Percentiles rank a stretch among this genome's conserved stretches.
Evolutionary conservation across 2,329 filamentous ascomycete genomes (phyloP).

Genomic region (Penicillium griseofulvum): DNA sequence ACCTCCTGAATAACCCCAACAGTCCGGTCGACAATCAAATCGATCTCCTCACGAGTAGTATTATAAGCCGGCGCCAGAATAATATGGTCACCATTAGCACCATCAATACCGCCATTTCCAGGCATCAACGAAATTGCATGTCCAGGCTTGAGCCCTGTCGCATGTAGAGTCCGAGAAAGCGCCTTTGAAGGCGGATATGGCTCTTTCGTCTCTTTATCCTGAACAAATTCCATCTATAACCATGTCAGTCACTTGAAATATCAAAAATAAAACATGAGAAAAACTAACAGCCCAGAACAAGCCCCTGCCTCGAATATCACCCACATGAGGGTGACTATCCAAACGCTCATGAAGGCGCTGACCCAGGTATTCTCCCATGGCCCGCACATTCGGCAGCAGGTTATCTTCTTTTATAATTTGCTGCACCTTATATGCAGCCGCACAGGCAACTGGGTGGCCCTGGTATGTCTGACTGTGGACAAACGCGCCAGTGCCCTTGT

Average conservation of each 20-base stretch:
- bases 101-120: conserved; percentile 52
- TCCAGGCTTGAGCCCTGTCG: conserved; percentile 40
- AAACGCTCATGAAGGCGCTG: conserved; percentile 45
- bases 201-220: conserved; percentile 50
- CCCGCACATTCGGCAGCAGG: conserved; percentile 45
- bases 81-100: conserved; percentile 53
- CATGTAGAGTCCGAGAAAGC: conserved; percentile 48
- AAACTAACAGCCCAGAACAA: conserved; percentile 54
- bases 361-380: conserved; percentile 31
- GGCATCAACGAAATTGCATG: conserved; percentile 53
- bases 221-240: conserved; percentile 54
- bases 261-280: background rate
- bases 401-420: conserved; percentile 51
- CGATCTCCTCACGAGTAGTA: conserved; percentile 48
- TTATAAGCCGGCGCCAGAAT: conserved; percentile 56
- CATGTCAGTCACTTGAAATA: conserved; percentile 5
- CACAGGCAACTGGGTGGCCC: conserved; percentile 53
- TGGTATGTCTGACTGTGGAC: conserved; percentile 60
- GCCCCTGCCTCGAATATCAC: conserved; percentile 55
- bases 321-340: conserved; percentile 47
- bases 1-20: conserved; percentile 42
- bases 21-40: conserved; percentile 48
- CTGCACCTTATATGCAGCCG: conserved; percentile 53
- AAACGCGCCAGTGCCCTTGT: conserved; percentile 46
- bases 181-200: conserved; percentile 46